These are phyloP conservation scores for Globisporangium abappressorium DNA, from an alignment of 352 stramenopile species.

Conservation along the genomic window DNA sequence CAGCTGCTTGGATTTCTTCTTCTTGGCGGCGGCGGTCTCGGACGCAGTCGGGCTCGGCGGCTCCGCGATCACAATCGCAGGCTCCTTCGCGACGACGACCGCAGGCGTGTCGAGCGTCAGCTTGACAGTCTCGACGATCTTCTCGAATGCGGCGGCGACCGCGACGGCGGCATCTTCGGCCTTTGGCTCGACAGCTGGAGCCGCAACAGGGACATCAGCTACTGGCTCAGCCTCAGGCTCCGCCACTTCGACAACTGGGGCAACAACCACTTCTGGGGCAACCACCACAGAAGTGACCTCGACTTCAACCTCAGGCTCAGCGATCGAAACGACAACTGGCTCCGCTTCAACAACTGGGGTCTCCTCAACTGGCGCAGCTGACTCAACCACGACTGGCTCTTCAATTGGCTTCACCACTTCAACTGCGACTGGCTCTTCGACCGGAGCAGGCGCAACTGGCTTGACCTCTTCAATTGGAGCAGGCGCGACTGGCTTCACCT, in stretches of 20 bases:
- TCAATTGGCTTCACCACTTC: background rate
- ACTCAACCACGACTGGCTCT: background rate
- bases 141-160: conserved; percentile 13
- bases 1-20: conserved; percentile 31
- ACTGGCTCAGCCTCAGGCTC: background rate
- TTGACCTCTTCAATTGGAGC: background rate
- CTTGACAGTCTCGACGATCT: conserved; percentile 22
- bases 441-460: background rate
- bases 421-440: too few relatives aligned
- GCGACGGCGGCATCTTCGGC: background rate
- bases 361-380: background rate
- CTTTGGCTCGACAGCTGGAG: background rate
- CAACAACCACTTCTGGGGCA: background rate
- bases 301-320: background rate
- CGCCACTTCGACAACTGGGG: background rate
- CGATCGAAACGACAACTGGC: background rate
- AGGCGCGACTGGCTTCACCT: background rate
- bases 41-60: conserved; percentile 14
- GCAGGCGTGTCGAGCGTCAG: conserved; percentile 10
- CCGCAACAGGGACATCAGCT: background rate
- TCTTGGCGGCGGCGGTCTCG: background rate
- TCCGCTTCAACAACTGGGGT: conserved; percentile 5
- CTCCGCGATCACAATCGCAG: background rate
- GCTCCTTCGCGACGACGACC: background rate
- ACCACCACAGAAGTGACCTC: background rate